These are phyloP conservation scores for Xylariaceae sp. DNA, from an alignment of 2,329 filamentous ascomycete genomes.

Conservation along the genomic window DNA sequence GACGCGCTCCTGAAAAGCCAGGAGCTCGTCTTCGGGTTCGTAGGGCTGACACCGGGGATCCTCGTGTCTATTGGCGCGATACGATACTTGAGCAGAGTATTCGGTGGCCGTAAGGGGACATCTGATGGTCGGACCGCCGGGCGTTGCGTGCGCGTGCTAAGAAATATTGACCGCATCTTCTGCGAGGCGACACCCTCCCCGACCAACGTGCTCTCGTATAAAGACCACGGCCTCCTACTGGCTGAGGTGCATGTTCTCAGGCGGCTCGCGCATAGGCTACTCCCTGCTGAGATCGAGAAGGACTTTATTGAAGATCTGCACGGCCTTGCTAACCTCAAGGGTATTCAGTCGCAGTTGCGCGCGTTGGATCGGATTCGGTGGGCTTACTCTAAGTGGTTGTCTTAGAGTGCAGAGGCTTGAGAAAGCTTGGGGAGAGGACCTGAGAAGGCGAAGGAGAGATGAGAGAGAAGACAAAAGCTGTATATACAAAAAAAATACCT, in stretches of 20 bases:
- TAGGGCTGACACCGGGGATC: constrained; percentile 89
- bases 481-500: too few relatives aligned
- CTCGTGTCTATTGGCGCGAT: constrained; percentile 73
- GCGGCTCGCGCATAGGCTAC: constrained; percentile 59
- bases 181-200: constrained; percentile 65
- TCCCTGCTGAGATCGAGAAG: constrained; percentile 70
- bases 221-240: constrained; percentile 84
- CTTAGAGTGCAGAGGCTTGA: too few relatives aligned
- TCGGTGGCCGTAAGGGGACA: constrained; percentile 68
- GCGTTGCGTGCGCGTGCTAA: constrained; percentile 70
- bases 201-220: constrained; percentile 77
- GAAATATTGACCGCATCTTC: constrained; percentile 82
- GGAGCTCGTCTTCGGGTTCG: constrained; percentile 95
- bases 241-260: constrained; percentile 86
- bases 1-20: constrained; percentile 93
- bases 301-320: constrained; percentile 88
- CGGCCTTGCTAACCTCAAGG: constrained; percentile 79
- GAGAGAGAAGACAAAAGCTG: too few relatives aligned
- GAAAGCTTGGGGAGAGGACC: too few relatives aligned
- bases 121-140: constrained; percentile 62
- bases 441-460: too few relatives aligned
- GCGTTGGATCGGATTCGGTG: constrained; percentile 82
- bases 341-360: constrained; percentile 71
- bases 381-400: constrained; percentile 79
- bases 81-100: constrained; percentile 65